These are phyloP conservation scores for Magnaporthiopsis incrustans DNA, from an alignment of 2,329 filamentous ascomycete genomes.

Conservation along the genomic window DNA sequence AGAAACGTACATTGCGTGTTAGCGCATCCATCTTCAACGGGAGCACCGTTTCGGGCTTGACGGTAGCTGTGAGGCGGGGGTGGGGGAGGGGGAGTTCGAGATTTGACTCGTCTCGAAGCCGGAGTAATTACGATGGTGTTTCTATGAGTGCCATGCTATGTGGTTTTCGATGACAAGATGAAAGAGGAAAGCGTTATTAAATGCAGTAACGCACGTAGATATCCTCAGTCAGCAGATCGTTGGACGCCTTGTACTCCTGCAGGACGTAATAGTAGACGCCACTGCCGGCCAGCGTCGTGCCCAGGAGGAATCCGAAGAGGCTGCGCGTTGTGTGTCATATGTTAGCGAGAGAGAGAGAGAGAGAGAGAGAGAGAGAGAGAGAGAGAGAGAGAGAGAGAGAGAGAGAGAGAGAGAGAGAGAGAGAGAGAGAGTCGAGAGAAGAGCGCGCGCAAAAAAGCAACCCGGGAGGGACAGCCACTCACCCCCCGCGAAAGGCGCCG, in stretches of 20 bases:
- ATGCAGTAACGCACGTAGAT: constrained; percentile 72
- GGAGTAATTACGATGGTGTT: constrained; percentile 4
- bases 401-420: not conserved
- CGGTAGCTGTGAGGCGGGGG: not conserved
- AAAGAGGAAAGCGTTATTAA: constrained; percentile 21
- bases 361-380: too few relatives aligned
- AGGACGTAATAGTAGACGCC: constrained; percentile 89
- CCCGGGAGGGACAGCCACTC: constrained; percentile 19
- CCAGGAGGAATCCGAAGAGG: constrained; percentile 85
- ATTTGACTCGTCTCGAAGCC: constrained; percentile 5
- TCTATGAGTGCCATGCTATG: constrained; percentile 2
- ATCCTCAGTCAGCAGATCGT: constrained; percentile 88
- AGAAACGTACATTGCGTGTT: not conserved
- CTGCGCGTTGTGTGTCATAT: constrained; percentile 34
- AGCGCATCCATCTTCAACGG: not conserved
- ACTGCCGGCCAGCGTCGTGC: constrained; percentile 68
- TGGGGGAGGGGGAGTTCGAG: constrained; percentile 8
- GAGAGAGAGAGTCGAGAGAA: not conserved
- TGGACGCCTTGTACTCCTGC: constrained; percentile 87
- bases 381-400: too few relatives aligned
- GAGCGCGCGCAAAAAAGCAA: not conserved
- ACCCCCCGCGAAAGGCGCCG: constrained; percentile 56
- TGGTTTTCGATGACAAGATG: constrained; percentile 1
- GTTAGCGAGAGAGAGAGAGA: not conserved
- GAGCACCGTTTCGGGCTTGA: not conserved